phyloP scores from a whole-genome alignment of 202 grass and related monocot genomes.

The Carex sylvatica region DNA sequence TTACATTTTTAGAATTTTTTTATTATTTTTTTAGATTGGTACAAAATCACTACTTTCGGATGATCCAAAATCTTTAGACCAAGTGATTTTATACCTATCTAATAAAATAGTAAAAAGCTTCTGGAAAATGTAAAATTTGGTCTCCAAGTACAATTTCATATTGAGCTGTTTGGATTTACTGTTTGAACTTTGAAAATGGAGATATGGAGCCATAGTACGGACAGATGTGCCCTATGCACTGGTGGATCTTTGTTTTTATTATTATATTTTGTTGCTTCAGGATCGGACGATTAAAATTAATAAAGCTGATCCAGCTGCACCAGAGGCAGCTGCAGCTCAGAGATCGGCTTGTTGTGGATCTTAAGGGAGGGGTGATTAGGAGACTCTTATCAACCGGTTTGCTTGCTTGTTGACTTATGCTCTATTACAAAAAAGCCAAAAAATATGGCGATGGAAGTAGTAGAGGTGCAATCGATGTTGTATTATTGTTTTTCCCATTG shows the following conservation, averaged over 20 bases:
- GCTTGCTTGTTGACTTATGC: slow-evolving; percentile 2
- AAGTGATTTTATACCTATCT: too few species aligned
- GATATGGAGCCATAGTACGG: too few species aligned
- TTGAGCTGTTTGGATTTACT: too few species aligned
- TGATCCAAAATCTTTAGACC: too few species aligned
- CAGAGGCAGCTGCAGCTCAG: slow-evolving; percentile 33
- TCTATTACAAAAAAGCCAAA: slow-evolving; percentile 4
- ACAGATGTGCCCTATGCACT: background rate
- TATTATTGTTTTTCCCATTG: slow-evolving; percentile 24
- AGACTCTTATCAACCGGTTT: background rate
- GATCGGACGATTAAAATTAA: slow-evolving; percentile 64
- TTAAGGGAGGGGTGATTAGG: background rate
- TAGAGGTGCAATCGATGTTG: background rate
- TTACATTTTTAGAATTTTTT: too few species aligned
- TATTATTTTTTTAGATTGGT: too few species aligned
- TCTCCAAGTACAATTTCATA: too few species aligned
- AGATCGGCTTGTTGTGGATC: slow-evolving; percentile 41
- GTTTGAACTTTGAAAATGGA: too few species aligned
- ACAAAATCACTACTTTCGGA: too few species aligned
- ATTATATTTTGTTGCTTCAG: slow-evolving; percentile 19
- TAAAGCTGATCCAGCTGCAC: slow-evolving; percentile 34
- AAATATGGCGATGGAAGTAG: background rate
- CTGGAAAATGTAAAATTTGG: too few species aligned
- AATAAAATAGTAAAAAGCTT: too few species aligned
- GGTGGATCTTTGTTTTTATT: background rate